Percentiles rank a stretch among this genome's conserved stretches.
These are phyloP conservation scores for Apiospora sp. DNA, from an alignment of 2,329 filamentous ascomycete genomes.

Conservation along the genomic window DNA sequence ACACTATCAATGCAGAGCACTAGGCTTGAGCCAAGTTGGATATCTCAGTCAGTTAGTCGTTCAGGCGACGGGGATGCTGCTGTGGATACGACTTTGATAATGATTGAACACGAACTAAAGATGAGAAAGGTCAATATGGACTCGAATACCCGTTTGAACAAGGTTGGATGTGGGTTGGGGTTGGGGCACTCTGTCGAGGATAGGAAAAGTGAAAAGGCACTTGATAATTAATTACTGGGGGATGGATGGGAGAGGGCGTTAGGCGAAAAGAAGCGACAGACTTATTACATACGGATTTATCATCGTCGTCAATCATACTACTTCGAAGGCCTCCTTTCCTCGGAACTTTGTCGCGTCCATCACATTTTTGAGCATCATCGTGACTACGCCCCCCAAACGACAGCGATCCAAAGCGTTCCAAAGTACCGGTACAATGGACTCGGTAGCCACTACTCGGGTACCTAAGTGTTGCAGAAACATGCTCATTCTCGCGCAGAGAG, in stretches of 20 bases:
- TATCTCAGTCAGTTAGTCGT: neutral
- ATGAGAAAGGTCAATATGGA: neutral
- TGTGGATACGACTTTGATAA: neutral
- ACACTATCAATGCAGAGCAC: constrained; percentile 60
- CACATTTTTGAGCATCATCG: neutral
- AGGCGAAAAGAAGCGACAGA: neutral
- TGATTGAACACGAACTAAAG: neutral
- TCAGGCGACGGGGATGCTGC: neutral
- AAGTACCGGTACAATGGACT: neutral
- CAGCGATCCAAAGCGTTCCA: neutral
- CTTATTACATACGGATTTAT: neutral
- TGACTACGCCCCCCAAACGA: neutral
- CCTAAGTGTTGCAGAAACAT: neutral
- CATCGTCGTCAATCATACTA: neutral
- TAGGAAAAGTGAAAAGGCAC: neutral
- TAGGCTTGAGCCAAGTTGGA: constrained; percentile 35
- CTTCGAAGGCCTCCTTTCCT: neutral
- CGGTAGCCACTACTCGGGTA: neutral
- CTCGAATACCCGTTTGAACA: neutral
- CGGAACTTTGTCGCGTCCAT: neutral
- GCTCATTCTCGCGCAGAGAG: constrained; percentile 8
- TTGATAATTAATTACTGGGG: neutral
- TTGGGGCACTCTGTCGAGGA: neutral
- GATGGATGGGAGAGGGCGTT: neutral
- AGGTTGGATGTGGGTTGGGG: neutral